phyloP scores from a whole-genome alignment of 305 asterid species.

The Galium porrigens region DNA sequence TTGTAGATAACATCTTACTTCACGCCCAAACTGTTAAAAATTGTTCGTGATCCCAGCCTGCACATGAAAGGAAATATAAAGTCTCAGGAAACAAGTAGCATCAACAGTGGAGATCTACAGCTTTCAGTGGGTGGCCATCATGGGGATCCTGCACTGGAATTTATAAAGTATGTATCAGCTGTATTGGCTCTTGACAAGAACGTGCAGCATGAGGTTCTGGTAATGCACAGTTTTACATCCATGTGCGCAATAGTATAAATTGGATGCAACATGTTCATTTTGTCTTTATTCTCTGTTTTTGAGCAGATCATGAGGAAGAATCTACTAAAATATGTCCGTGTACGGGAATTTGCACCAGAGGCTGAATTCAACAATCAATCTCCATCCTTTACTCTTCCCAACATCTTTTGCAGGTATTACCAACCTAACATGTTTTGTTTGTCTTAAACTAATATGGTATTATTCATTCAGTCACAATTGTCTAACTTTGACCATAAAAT shows the following conservation, averaged over 20 bases:
- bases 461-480: background rate
- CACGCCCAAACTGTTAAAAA: constrained; percentile 71
- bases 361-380: constrained; percentile 50
- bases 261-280: background rate
- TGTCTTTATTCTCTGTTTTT: background rate
- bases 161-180: constrained; percentile 79
- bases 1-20: constrained; percentile 69
- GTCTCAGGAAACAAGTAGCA: constrained; percentile 30
- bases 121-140: constrained; percentile 27
- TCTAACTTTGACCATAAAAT: background rate
- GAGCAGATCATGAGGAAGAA: constrained; percentile 89
- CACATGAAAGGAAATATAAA: constrained; percentile 32
- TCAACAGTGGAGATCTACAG: constrained; percentile 30
- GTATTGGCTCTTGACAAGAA: constrained; percentile 82
- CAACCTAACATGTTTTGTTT: background rate
- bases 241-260: background rate
- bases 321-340: constrained; percentile 62
- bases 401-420: constrained; percentile 81
- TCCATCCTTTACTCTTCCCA: constrained; percentile 51
- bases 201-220: constrained; percentile 95
- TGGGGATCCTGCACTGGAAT: constrained; percentile 75
- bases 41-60: constrained; percentile 67
- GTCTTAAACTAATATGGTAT: background rate
- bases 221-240: constrained; percentile 18
- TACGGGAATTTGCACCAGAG: constrained; percentile 90